A percentile compares a stretch with the other conserved stretches of the same genome.
Evolutionary conservation across 2,329 filamentous ascomycete genomes (phyloP).

Genomic region (Zelopaecilomyces penicillatus): DNA sequence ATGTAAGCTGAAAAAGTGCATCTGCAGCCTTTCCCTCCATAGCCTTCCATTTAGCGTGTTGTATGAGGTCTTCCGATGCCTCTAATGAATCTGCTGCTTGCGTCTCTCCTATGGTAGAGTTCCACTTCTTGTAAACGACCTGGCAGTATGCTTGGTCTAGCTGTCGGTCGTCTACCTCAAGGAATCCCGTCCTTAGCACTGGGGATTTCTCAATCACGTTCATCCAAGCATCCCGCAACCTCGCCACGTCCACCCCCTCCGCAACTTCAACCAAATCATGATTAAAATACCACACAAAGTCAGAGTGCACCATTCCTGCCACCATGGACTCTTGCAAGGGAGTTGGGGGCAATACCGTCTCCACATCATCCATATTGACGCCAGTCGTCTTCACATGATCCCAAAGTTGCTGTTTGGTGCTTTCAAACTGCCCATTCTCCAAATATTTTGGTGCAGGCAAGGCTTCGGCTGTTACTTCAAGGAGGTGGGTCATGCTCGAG

Average conservation of each 20-base stretch:
- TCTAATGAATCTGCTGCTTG: conserved; percentile 17
- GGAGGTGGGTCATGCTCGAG: conserved; percentile 39
- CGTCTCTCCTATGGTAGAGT: conserved; percentile 14
- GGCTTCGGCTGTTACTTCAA: not conserved
- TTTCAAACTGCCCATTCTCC: conserved; percentile 7
- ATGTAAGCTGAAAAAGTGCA: conserved; percentile 41
- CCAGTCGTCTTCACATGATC: conserved; percentile 27
- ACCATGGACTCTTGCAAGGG: conserved; percentile 83
- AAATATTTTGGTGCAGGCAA: not conserved
- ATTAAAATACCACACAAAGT: conserved; percentile 74
- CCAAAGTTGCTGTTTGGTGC: conserved; percentile 26
- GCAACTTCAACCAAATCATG: conserved; percentile 64
- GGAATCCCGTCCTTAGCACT: conserved; percentile 69
- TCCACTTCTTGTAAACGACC: conserved; percentile 27
- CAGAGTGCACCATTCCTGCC: conserved; percentile 68
- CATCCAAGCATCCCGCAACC: conserved; percentile 53
- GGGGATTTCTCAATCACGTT: conserved; percentile 52
- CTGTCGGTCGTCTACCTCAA: conserved; percentile 52
- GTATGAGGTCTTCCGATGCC: conserved; percentile 28
- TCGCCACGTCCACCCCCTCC: conserved; percentile 42
- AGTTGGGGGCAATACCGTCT: conserved; percentile 63
- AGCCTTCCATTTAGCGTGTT: conserved; percentile 30
- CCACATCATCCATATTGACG: conserved; percentile 33
- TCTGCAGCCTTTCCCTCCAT: conserved; percentile 23
- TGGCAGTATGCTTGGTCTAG: conserved; percentile 45